Conservation (phyloP, 2,329 filamentous ascomycete species). For the Penicillium sp. region DNA sequence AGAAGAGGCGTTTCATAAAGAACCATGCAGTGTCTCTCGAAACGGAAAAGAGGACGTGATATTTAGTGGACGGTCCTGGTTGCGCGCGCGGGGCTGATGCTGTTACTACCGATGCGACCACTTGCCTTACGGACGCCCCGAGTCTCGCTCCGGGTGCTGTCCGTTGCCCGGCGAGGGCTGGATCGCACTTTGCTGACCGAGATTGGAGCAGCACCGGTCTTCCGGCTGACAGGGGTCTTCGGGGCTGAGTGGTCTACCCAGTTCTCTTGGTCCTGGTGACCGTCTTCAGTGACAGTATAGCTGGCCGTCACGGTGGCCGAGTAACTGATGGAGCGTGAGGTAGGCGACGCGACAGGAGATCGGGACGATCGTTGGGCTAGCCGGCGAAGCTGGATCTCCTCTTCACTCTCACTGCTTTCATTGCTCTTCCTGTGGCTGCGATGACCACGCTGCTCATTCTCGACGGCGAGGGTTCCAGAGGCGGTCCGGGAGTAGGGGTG, state of each 20-base stretch:
- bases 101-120: conserved; percentile 45
- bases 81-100: conserved; percentile 32
- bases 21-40: conserved; percentile 10
- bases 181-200: conserved; percentile 62
- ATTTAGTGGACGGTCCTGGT: conserved; percentile 23
- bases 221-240: conserved; percentile 55
- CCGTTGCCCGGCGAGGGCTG: conserved; percentile 46
- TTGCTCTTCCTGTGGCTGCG: conserved; percentile 56
- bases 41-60: neutral
- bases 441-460: conserved; percentile 47
- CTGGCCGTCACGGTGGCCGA: conserved; percentile 69
- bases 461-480: conserved; percentile 43
- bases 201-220: conserved; percentile 51
- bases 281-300: conserved; percentile 60
- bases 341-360: conserved; percentile 60
- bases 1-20: conserved; percentile 12
- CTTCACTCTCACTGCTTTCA: conserved; percentile 65
- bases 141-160: conserved; percentile 36
- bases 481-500: conserved; percentile 65
- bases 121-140: conserved; percentile 47
- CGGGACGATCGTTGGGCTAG: conserved; percentile 63
- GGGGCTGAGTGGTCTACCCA: conserved; percentile 45
- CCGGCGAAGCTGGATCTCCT: conserved; percentile 76
- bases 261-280: conserved; percentile 65
- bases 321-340: conserved; percentile 68